These are phyloP conservation scores for Torulaspora maleeae DNA, from an alignment of 805 yeast species.

Conservation along the genomic window DNA sequence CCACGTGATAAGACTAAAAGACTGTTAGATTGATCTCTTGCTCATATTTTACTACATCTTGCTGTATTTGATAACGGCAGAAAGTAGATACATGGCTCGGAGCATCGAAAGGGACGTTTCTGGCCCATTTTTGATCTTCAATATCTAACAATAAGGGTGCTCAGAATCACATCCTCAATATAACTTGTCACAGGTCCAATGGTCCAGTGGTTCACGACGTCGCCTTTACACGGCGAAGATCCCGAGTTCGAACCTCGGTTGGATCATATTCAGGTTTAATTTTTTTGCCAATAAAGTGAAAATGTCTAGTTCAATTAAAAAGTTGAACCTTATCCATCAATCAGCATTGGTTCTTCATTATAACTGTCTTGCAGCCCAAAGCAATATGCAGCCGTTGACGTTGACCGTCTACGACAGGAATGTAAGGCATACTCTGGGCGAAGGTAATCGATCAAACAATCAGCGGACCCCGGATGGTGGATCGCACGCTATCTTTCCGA, in stretches of 20 bases:
- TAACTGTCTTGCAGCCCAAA: background rate
- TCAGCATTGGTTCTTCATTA: too few relatives aligned
- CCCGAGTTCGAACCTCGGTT: constrained; percentile 41
- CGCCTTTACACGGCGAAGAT: constrained; percentile 42
- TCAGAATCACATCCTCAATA: background rate
- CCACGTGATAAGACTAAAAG: background rate
- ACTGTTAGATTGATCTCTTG: background rate
- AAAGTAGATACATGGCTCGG: too few relatives aligned
- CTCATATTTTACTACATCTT: too few relatives aligned
- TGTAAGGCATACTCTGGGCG: constrained; percentile 13
- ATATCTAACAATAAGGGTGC: too few relatives aligned
- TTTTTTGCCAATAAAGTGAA: too few relatives aligned
- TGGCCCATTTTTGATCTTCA: too few relatives aligned
- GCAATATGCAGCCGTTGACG: constrained; percentile 16
- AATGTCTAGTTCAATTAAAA: too few relatives aligned
- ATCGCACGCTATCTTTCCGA: constrained; percentile 24
- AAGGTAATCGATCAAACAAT: constrained; percentile 8
- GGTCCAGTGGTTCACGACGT: constrained; percentile 41
- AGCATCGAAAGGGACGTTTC: too few relatives aligned
- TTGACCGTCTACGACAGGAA: constrained; percentile 27
- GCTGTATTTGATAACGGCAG: too few relatives aligned
- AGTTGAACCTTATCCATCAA: background rate
- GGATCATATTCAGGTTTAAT: constrained; percentile 28
- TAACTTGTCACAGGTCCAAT: constrained; percentile 31
- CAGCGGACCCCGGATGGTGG: constrained; percentile 14